phyloP scores from a whole-genome alignment of 139 green algal genomes.

The Chlamydomonas incerta region DNA sequence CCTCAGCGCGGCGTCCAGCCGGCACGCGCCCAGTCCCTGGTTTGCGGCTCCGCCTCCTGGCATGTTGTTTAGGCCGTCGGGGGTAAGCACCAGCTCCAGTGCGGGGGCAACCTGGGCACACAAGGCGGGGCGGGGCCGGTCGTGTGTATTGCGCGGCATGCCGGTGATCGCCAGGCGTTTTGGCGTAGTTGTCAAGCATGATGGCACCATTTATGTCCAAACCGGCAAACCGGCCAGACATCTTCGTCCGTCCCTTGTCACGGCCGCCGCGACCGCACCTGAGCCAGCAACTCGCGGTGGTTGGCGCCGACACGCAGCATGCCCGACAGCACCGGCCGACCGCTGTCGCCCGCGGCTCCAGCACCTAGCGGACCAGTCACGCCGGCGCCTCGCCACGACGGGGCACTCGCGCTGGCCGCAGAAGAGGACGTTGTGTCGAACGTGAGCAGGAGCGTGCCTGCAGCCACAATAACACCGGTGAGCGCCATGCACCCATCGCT shows the following conservation, averaged over 20 bases:
- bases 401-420: neutral
- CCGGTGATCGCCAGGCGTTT: no score
- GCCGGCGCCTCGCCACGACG: neutral
- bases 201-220: no score
- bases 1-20: constrained; percentile 62
- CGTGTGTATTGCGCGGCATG: no score
- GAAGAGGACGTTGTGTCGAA: neutral
- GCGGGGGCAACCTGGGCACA: constrained; percentile 52
- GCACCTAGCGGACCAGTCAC: constrained; percentile 7
- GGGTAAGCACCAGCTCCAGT: constrained; percentile 53
- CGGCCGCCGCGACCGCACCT: no score
- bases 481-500: no score
- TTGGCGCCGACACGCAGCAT: neutral
- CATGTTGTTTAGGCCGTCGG: constrained; percentile 56
- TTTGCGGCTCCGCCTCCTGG: constrained; percentile 45
- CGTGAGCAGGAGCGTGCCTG: constrained; percentile 30
- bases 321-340: neutral
- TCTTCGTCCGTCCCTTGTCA: no score
- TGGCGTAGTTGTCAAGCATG: no score
- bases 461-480: neutral
- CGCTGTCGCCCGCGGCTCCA: neutral
- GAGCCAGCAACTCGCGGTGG: constrained; percentile 20
- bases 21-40: constrained; percentile 63
- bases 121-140: no score
- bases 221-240: no score